These are phyloP conservation scores for Amylocystis lapponica DNA, from an alignment of 768 basidiomycete species.

Conservation along the genomic window DNA sequence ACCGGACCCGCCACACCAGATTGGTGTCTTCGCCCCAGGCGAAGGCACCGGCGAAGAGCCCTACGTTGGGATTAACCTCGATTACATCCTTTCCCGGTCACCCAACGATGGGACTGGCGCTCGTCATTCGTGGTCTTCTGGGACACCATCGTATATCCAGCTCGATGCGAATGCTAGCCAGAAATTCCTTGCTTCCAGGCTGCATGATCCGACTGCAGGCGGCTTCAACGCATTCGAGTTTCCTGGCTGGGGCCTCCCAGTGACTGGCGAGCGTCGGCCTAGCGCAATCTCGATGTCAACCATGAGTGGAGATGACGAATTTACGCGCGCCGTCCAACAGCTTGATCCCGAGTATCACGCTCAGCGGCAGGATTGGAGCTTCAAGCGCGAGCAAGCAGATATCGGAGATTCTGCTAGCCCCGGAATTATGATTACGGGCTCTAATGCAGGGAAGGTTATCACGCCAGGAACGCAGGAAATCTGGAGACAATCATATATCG, in stretches of 20 bases:
- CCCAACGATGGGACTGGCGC: conserved; percentile 21
- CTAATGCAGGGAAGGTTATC: conserved; percentile 30
- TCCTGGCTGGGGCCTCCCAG: conserved; percentile 11
- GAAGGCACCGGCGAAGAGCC: conserved; percentile 2
- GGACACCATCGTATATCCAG: conserved; percentile 16
- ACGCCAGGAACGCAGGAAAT: conserved; percentile 49
- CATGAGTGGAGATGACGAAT: conserved; percentile 35
- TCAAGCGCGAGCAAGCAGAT: conserved; percentile 48
- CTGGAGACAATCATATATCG: conserved; percentile 61
- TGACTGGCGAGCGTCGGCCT: conserved; percentile 22
- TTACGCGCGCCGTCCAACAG: conserved; percentile 29
- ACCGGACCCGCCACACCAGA: conserved; percentile 5
- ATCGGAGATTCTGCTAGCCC: too few relatives aligned
- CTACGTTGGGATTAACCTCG: conserved; percentile 38
- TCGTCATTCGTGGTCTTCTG: conserved; percentile 22
- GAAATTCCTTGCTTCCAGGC: too few relatives aligned
- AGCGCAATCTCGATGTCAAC: too few relatives aligned
- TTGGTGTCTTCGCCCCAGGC: conserved; percentile 3
- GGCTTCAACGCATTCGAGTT: conserved; percentile 10
- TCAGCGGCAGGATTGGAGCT: conserved; percentile 48
- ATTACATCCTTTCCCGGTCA: conserved; percentile 33
- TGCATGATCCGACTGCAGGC: too few relatives aligned
- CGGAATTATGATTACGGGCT: too few relatives aligned
- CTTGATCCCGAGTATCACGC: conserved; percentile 39
- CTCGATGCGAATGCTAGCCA: too few relatives aligned